Evolutionary conservation across 768 basidiomycete genomes (phyloP), one percentile per base, ranked within the genome.

Genomic region (Suillus subalutaceus): DNA sequence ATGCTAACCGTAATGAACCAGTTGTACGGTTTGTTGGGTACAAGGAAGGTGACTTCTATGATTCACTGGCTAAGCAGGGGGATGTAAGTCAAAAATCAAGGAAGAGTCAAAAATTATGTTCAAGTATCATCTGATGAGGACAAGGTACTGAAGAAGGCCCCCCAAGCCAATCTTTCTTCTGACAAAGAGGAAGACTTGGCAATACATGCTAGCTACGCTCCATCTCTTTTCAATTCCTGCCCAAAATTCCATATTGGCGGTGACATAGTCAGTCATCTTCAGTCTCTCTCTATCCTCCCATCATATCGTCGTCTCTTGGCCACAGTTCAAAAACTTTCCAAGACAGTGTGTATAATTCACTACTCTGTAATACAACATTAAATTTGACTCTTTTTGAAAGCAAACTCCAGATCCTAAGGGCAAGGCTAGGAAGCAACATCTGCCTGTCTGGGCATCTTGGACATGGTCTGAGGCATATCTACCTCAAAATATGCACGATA

Each of bases 371-470:
- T 48, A 12, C 46, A 48, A 6, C 46, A 48, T 5, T 48, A 12
- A 48, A 48, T 23, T 48, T 48, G 20, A 23, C 46, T 48, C 4
- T n/a, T 48, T 48, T 48, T 48, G 2, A 48, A 48, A 48, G 46
- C 46, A 23, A 48, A 48, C 46, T 23, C n/a, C 12, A 6, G 46
- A 48, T 48, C n/a, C 10, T 48, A 48, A 48, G n/a, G 46, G 46
- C n/a, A 23, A 48, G n/a, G 46, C 46, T 23, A 48, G 46, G 12
- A 48, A 48, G n/a, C 46, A 48, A 48, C n/a, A 48, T 48, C 46
- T 48, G n/a, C n/a, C 46, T 48, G n/a, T n/a, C n/a, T 48, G 46
- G 46, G n/a, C 46, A 48, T 48, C 46, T 48, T 48, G n/a, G 46
- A 48, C 5, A 1, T 48, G 46, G 46, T 48, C 4, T 13, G 46